Percentiles rank a stretch among this genome's conserved stretches.
These are phyloP conservation scores for Gaultheria prostrata DNA, from an alignment of 148 eudicot genomes.

Conservation along the genomic window DNA sequence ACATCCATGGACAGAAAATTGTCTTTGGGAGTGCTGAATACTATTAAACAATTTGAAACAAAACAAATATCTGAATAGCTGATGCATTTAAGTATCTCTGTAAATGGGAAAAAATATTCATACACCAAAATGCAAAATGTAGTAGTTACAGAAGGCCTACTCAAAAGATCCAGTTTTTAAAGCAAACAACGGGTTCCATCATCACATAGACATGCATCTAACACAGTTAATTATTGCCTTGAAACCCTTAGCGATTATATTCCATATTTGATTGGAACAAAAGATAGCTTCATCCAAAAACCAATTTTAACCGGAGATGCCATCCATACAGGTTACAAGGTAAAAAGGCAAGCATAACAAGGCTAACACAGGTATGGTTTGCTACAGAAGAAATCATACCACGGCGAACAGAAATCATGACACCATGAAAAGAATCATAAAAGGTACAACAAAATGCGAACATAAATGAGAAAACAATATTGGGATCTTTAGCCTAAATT, in stretches of 20 bases:
- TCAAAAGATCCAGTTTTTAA: background rate
- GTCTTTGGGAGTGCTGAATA: no score
- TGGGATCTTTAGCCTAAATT: slow-evolving; percentile 30
- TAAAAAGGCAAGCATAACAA: background rate
- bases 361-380: background rate
- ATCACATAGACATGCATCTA: background rate
- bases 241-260: background rate
- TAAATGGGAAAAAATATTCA: background rate
- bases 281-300: no score
- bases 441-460: no score
- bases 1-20: background rate
- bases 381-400: no score
- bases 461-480: slow-evolving; percentile 35
- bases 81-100: background rate
- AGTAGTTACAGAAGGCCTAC: no score
- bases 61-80: background rate
- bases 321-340: background rate
- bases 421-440: no score
- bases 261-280: background rate
- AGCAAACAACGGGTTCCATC: background rate
- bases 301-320: background rate
- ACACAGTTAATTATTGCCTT: background rate
- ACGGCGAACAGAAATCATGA: no score
- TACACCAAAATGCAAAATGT: no score
- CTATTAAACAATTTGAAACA: background rate